phyloP scores from a whole-genome alignment of 441 rosid genomes.

The Adansonia rubrostipa region DNA sequence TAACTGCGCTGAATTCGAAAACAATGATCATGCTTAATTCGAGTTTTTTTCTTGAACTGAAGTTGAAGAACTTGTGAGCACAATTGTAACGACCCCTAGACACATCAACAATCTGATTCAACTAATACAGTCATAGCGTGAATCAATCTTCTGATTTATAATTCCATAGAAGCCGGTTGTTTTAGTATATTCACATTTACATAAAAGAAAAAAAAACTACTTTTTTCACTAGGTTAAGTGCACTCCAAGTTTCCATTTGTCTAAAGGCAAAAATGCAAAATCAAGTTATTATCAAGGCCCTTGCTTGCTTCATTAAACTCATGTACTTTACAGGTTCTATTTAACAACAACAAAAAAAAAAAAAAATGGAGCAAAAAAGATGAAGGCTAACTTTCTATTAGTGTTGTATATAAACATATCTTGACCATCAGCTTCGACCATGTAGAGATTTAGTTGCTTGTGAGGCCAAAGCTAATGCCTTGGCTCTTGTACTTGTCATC shows the following conservation, averaged over 20 bases:
- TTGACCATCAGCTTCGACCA: slow-evolving; percentile 41
- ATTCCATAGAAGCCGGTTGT: not conserved
- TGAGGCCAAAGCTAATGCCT: slow-evolving; percentile 71
- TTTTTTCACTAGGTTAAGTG: not conserved
- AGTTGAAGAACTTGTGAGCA: no score
- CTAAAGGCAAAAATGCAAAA: not conserved
- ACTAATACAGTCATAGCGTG: no score
- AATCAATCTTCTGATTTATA: no score
- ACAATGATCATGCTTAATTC: no score
- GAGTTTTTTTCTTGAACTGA: no score
- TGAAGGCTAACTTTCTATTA: not conserved
- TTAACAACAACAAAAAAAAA: not conserved
- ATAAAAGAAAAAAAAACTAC: not conserved
- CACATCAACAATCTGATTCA: no score
- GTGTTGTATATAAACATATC: not conserved
- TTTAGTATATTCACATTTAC: not conserved
- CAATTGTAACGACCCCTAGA: no score
- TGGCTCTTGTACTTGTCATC: slow-evolving; percentile 55
- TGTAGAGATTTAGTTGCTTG: slow-evolving; percentile 54
- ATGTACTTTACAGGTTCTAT: not conserved
- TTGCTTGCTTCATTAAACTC: not conserved
- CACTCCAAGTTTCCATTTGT: not conserved
- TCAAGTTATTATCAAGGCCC: not conserved
- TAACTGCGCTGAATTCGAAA: no score
- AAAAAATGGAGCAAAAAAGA: not conserved